Base-by-base conservation (phyloP, 805 yeast species). In the Candida montana region DNA sequence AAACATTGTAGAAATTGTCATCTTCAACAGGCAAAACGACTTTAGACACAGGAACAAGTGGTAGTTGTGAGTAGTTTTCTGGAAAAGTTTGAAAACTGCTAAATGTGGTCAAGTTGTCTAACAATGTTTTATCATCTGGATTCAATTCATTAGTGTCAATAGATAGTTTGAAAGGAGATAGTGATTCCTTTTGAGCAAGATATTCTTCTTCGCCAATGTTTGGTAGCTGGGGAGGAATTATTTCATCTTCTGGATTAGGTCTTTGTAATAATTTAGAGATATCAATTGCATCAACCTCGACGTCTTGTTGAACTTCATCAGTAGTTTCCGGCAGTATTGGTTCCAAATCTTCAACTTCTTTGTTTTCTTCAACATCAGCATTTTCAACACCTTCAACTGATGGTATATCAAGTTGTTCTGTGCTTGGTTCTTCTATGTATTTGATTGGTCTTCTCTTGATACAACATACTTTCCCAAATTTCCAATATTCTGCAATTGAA, bases 401-500 rank as follows among this genome's bases (percentile, higher is more conserved):
- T n/a, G n/a, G n/a, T n/a, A n/a, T n/a, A n/a, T n/a, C n/a, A n/a
- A n/a, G n/a, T n/a, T n/a, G n/a, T 8, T 37, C 44, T 9, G 37
- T 46, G 7, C 44, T 48, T 3, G 29, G 51, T 21, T 33, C 46
- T 20, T 51, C 52, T 17, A 69, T 38, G 30, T 55, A 51, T 24
- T 50, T 48, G 10, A 79, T 70, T 3, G 74, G 69, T 49, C 67
- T 73, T 38, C 74, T 61, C 45, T 72, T 76, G 12, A 87, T 65
- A 54, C 95, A 81, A 48, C 77, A 72, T 17, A 73, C 74, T 55
- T 78, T 79, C 0, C 96, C 96, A 50, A 73, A 76, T 1, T 55
- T 67, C 95, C 95, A 87, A 58, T 79, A 88, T 46, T 86, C 95
- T 55, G 67, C 62, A 2, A 91, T 74, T 0, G 89, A 83, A 45